Conservation (phyloP, 192 early-diverging fungal genomes). For the Coemansia brasiliensis region DNA sequence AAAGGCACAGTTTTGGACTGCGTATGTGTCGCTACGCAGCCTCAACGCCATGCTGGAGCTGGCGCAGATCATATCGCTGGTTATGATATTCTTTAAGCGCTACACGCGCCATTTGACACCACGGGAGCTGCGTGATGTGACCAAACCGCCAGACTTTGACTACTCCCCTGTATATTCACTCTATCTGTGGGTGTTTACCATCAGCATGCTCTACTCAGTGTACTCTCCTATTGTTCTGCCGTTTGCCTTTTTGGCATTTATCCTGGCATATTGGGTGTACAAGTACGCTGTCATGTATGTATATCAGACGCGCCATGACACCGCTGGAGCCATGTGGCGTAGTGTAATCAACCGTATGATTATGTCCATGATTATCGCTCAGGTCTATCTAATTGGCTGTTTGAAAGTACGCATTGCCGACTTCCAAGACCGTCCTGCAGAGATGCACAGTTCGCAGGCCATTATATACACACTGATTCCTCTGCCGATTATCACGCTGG, state of each 20-base stretch:
- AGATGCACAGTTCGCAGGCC: slow-evolving; percentile 38
- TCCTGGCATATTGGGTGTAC: slow-evolving; percentile 67
- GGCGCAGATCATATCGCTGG: slow-evolving; percentile 63
- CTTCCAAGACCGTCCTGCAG: slow-evolving; percentile 48
- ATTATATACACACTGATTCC: slow-evolving; percentile 59
- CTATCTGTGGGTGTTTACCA: slow-evolving; percentile 70
- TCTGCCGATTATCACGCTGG: slow-evolving; percentile 60
- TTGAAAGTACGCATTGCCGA: slow-evolving; percentile 55
- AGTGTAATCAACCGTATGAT: slow-evolving; percentile 69
- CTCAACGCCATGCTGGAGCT: slow-evolving; percentile 69
- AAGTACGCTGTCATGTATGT: slow-evolving; percentile 78
- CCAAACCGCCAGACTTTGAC: slow-evolving; percentile 69
- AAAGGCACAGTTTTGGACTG: slow-evolving; percentile 71
- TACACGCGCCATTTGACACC: slow-evolving; percentile 65
- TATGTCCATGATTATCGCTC: slow-evolving; percentile 64
- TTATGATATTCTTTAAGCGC: slow-evolving; percentile 59
- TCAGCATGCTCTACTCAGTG: slow-evolving; percentile 70
- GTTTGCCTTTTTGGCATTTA: slow-evolving; percentile 65
- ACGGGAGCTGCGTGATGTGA: slow-evolving; percentile 66
- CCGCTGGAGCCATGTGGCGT: slow-evolving; percentile 72
- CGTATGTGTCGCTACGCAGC: slow-evolving; percentile 68
- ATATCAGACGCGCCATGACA: slow-evolving; percentile 69
- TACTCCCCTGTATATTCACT: slow-evolving; percentile 67
- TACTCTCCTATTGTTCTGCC: slow-evolving; percentile 68
- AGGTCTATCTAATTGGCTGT: slow-evolving; percentile 65